phyloP scores from a whole-genome alignment of 2,329 filamentous ascomycete species.

The Calonectria pseudoturangicola region DNA sequence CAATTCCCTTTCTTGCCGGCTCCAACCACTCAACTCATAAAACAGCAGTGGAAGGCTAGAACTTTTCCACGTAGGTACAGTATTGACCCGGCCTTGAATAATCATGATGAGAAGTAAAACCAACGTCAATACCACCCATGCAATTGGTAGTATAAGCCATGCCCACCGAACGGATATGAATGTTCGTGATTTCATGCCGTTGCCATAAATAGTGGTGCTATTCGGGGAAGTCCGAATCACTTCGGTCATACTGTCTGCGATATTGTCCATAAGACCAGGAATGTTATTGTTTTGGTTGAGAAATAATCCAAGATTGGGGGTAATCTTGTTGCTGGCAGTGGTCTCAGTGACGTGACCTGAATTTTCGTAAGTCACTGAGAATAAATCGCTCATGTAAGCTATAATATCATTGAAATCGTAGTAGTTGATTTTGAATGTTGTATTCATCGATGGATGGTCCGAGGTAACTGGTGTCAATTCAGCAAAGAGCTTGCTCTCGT shows the following conservation, averaged over 20 bases:
- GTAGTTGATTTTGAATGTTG: conserved; percentile 21
- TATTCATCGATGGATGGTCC: not conserved
- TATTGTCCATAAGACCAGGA: not conserved
- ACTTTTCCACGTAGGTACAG: conserved; percentile 17
- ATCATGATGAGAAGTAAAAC: conserved; percentile 10
- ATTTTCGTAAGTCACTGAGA: not conserved
- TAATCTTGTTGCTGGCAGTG: not conserved
- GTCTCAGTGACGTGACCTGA: not conserved
- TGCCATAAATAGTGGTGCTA: not conserved
- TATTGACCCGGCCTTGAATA: not conserved
- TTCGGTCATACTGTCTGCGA: not conserved
- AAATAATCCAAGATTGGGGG: conserved; percentile 1
- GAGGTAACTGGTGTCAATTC: not conserved
- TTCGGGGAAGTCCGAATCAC: not conserved
- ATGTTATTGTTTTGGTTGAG: conserved; percentile 7
- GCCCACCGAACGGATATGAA: conserved; percentile 21
- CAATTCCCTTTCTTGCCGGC: not conserved
- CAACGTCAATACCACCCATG: conserved; percentile 5
- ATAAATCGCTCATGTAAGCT: not conserved
- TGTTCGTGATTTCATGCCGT: not conserved
- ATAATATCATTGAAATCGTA: conserved; percentile 8
- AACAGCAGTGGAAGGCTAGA: conserved; percentile 21
- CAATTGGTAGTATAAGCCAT: conserved; percentile 14
- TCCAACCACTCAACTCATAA: not conserved
- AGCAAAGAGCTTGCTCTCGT: not conserved